A percentile compares a stretch with the other conserved stretches of the same genome.
Conservation (phyloP, 345 rosid genomes). For the Pugionium cornutum region DNA sequence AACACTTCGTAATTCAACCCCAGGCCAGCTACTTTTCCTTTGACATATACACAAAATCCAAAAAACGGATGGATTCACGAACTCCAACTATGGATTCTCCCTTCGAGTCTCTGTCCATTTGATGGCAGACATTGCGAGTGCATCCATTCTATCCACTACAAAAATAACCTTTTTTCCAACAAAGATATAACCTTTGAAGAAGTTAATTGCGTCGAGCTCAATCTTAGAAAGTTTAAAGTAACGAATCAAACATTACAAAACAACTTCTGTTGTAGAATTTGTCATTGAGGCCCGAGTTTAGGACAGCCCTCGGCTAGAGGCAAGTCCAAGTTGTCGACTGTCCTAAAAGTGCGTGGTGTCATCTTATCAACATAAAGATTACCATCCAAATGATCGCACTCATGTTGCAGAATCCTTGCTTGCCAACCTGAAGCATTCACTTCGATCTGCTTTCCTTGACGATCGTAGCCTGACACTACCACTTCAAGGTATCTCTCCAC, state of each 20-base stretch:
- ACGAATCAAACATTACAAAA: slow-evolving; percentile 14
- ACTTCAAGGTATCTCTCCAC: slow-evolving; percentile 84
- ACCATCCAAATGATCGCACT: slow-evolving; percentile 91
- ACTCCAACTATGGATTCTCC: background rate
- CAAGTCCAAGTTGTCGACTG: slow-evolving; percentile 67
- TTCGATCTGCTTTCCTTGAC: slow-evolving; percentile 59
- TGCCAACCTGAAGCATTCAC: slow-evolving; percentile 92
- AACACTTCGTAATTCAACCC: slow-evolving; percentile 8
- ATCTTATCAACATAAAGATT: slow-evolving; percentile 82
- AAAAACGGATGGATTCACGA: background rate
- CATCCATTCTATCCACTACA: slow-evolving; percentile 45
- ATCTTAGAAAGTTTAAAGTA: background rate
- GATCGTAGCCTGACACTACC: slow-evolving; percentile 73
- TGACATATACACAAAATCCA: slow-evolving; percentile 2
- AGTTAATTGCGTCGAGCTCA: background rate
- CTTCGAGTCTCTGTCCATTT: slow-evolving; percentile 48
- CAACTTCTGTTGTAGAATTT: slow-evolving; percentile 3
- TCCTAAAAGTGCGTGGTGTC: slow-evolving; percentile 77
- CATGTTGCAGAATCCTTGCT: slow-evolving; percentile 89
- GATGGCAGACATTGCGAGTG: slow-evolving; percentile 57
- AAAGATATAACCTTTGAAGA: background rate
- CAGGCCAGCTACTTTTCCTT: background rate
- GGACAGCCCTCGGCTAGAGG: slow-evolving; percentile 89
- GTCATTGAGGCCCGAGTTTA: slow-evolving; percentile 53
- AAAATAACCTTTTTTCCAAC: background rate